phyloP scores from a whole-genome alignment of 805 yeast species.

The Dipodascus albidus region DNA sequence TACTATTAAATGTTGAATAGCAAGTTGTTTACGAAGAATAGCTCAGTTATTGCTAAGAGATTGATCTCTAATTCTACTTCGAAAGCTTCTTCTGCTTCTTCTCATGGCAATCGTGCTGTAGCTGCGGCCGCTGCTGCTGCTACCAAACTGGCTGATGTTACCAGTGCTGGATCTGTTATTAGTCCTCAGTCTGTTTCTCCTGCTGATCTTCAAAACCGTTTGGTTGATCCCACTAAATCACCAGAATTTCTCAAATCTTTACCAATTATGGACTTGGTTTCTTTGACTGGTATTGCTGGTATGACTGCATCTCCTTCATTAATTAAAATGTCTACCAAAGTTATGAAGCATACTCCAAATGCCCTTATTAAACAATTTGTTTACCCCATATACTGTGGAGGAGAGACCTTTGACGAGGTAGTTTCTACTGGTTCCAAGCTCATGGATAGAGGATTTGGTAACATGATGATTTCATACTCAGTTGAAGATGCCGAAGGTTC shows the following conservation, averaged over 20 bases:
- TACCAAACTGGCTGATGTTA: background rate
- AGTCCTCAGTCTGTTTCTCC: conserved; percentile 3
- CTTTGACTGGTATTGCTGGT: conserved; percentile 22
- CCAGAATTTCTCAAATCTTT: conserved; percentile 19
- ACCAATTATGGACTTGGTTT: conserved; percentile 17
- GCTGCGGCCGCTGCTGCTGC: conserved; percentile 8
- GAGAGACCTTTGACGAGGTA: conserved; percentile 65
- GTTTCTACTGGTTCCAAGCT: conserved; percentile 57
- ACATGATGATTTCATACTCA: conserved; percentile 91
- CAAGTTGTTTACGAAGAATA: background rate
- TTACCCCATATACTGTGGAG: conserved; percentile 83
- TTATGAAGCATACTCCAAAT: conserved; percentile 41
- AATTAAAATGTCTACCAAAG: conserved; percentile 21
- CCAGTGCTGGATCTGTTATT: background rate
- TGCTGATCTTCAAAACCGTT: background rate
- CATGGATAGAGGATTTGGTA: conserved; percentile 65
- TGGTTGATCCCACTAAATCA: conserved; percentile 4
- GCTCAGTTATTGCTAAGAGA: background rate
- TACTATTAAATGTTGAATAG: background rate
- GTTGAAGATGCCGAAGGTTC: conserved; percentile 86
- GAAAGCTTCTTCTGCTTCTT: background rate
- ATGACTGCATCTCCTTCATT: conserved; percentile 25
- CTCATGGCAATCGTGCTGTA: conserved; percentile 9
- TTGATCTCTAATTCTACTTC: background rate
- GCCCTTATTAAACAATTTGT: conserved; percentile 58